A percentile compares a stretch with the other conserved stretches of the same genome.
phyloP scores from a whole-genome alignment of 164 flowering plant species.

The Vitis rupestris region DNA sequence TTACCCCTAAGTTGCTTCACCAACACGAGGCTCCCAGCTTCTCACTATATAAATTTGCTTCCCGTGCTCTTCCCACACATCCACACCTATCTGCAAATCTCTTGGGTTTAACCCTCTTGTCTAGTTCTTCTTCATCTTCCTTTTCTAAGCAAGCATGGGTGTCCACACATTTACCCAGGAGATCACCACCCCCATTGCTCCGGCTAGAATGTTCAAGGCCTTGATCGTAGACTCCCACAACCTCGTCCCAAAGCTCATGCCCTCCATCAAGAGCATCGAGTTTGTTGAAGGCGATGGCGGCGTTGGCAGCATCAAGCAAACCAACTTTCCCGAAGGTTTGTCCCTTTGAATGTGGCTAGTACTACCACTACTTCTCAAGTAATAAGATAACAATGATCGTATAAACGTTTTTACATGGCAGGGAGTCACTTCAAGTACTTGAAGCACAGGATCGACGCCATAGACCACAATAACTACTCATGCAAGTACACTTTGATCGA shows the following conservation, averaged over 20 bases:
- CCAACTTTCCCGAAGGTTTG: constrained; percentile 11
- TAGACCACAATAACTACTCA: constrained; percentile 7
- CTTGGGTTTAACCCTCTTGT: no score
- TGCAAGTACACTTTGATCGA: constrained; percentile 16
- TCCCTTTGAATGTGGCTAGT: not conserved
- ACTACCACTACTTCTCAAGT: not conserved
- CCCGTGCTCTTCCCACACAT: no score
- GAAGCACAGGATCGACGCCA: constrained; percentile 13
- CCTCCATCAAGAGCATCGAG: constrained; percentile 14
- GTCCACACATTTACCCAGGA: constrained; percentile 2
- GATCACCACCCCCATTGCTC: constrained; percentile 11
- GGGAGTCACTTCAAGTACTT: constrained; percentile 8
- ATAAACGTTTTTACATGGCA: not conserved
- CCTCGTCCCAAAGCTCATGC: constrained; percentile 17
- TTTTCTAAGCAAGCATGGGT: constrained; percentile 3
- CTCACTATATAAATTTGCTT: no score
- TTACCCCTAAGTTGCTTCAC: no score
- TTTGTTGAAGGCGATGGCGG: constrained; percentile 11
- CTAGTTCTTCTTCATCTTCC: not conserved
- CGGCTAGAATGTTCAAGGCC: constrained; percentile 20
- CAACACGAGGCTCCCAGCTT: no score
- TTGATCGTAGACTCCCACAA: constrained; percentile 8
- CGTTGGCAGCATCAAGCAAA: constrained; percentile 9
- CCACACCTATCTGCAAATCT: no score
- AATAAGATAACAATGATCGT: no score